These are phyloP conservation scores for Hamigera avellanea DNA, from an alignment of 495 filamentous ascomycete species.

Conservation along the genomic window DNA sequence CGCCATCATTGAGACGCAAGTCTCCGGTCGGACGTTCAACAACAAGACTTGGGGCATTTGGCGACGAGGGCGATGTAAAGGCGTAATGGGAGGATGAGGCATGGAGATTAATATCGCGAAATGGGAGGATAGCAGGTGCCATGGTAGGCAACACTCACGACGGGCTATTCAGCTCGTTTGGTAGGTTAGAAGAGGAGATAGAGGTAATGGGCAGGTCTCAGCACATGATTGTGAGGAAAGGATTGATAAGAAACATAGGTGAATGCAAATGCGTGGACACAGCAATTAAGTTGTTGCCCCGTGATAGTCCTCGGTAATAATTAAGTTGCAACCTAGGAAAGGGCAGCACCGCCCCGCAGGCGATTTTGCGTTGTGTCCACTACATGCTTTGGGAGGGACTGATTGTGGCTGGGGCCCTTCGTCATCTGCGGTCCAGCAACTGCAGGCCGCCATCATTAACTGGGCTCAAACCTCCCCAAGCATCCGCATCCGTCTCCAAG, in stretches of 20 bases:
- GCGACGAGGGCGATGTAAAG: constrained; percentile 91
- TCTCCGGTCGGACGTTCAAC: constrained; percentile 91
- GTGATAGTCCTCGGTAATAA: no score
- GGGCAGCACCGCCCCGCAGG: no score
- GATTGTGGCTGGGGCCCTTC: not conserved
- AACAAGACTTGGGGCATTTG: constrained; percentile 72
- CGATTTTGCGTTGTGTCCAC: no score
- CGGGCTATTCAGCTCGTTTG: not conserved
- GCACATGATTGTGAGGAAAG: not conserved
- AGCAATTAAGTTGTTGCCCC: no score
- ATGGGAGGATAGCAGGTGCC: constrained; percentile 56
- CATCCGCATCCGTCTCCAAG: not conserved
- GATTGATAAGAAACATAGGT: not conserved
- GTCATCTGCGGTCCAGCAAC: not conserved
- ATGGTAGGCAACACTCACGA: constrained; percentile 24
- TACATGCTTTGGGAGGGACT: no score
- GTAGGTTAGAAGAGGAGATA: no score
- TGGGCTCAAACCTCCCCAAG: not conserved
- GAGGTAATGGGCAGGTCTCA: no score
- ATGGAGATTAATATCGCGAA: constrained; percentile 92
- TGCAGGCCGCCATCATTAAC: not conserved
- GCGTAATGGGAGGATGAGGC: constrained; percentile 85
- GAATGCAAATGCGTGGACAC: no score
- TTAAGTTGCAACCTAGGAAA: no score
- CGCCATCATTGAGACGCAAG: constrained; percentile 68